phyloP scores from a whole-genome alignment of 441 rosid species.

The Pelargonium australe region DNA sequence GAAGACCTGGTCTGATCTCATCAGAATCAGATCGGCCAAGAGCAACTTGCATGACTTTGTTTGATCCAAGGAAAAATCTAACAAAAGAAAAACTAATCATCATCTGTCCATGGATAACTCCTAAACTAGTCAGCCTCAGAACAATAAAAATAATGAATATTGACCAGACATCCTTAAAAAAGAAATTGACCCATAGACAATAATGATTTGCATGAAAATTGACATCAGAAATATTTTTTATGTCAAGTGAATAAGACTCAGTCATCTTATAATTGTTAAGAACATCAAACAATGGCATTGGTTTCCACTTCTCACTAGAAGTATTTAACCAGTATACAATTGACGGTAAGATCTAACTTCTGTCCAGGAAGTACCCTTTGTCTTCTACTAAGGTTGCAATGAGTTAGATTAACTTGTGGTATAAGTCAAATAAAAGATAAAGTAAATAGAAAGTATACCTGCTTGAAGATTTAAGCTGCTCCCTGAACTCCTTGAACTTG shows the following conservation, averaged over 20 bases:
- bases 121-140: not conserved
- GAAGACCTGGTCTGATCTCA: conserved; percentile 67
- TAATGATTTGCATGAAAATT: too few relatives aligned
- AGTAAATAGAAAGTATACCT: conserved; percentile 30
- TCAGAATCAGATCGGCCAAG: conserved; percentile 81
- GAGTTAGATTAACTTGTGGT: not conserved
- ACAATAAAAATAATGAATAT: not conserved
- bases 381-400: not conserved
- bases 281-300: too few relatives aligned
- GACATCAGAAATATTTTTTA: too few relatives aligned
- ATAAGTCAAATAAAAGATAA: not conserved
- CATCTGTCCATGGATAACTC: not conserved
- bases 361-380: not conserved
- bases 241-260: too few relatives aligned
- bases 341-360: too few relatives aligned
- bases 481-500: conserved; percentile 89
- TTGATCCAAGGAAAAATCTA: conserved; percentile 94
- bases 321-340: too few relatives aligned
- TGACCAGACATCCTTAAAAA: too few relatives aligned
- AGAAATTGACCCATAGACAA: too few relatives aligned
- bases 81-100: not conserved
- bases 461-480: conserved; percentile 73
- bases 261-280: too few relatives aligned
- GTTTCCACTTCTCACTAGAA: too few relatives aligned
- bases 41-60: conserved; percentile 96